phyloP scores from a whole-genome alignment of 768 basidiomycete genomes.

The Erythrobasidium yunnanense region DNA sequence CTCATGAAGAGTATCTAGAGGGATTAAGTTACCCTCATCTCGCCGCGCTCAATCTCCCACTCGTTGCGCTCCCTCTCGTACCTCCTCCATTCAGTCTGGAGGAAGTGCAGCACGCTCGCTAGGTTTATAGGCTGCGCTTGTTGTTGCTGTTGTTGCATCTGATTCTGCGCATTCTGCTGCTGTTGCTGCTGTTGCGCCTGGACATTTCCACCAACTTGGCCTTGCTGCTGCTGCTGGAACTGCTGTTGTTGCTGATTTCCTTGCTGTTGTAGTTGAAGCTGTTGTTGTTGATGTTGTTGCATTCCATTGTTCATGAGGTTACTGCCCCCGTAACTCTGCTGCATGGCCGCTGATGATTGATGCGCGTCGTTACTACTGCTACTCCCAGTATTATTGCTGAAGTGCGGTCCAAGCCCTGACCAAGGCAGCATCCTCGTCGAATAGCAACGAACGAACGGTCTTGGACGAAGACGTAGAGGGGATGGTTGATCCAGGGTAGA shows the following conservation, averaged over 20 bases:
- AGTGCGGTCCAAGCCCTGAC: no score
- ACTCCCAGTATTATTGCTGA: neutral
- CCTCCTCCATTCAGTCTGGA: slow-evolving; percentile 94
- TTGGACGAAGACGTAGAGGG: no score
- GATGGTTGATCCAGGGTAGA: no score
- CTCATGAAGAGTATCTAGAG: neutral
- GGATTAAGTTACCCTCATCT: slow-evolving; percentile 95
- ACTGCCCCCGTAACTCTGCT: no score
- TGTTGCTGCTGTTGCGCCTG: slow-evolving; percentile 13
- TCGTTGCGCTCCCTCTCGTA: slow-evolving; percentile 98
- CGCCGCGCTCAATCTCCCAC: slow-evolving; percentile 99
- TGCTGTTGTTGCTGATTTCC: neutral
- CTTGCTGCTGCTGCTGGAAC: slow-evolving; percentile 15
- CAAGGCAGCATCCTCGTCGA: neutral
- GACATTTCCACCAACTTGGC: neutral
- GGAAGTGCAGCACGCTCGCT: slow-evolving; percentile 75
- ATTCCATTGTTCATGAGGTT: neutral
- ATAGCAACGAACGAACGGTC: no score
- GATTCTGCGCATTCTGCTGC: neutral
- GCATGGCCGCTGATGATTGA: neutral
- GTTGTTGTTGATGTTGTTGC: slow-evolving; percentile 6
- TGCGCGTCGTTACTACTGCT: neutral
- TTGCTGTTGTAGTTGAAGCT: neutral
- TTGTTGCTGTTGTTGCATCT: slow-evolving; percentile 3
- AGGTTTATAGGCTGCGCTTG: neutral